Conservation (phyloP, 768 basidiomycete species). For the Suillus plorans region DNA sequence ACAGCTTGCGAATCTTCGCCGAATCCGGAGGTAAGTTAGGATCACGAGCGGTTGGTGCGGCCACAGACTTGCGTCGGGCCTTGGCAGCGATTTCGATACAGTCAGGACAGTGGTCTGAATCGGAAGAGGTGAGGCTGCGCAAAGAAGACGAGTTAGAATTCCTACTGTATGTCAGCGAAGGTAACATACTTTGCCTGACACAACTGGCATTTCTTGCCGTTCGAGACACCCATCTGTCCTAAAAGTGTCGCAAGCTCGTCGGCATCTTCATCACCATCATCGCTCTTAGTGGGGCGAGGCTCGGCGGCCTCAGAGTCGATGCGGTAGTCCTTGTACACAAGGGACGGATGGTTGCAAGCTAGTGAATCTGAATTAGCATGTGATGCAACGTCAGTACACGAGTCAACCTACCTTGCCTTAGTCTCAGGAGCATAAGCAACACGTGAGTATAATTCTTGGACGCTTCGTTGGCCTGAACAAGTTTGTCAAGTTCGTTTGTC, state of each 20-base stretch:
- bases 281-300: constrained; percentile 51
- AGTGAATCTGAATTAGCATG: constrained; percentile 2
- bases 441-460: constrained; percentile 68
- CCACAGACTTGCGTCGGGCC: constrained; percentile 40
- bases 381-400: neutral
- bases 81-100: constrained; percentile 57
- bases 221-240: constrained; percentile 61
- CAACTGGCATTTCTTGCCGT: constrained; percentile 68
- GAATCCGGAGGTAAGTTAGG: constrained; percentile 60
- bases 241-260: constrained; percentile 80
- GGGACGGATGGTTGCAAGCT: constrained; percentile 90
- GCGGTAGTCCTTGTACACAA: constrained; percentile 76
- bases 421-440: constrained; percentile 68
- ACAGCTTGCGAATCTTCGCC: constrained; percentile 83
- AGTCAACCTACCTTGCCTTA: constrained; percentile 75
- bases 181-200: constrained; percentile 68
- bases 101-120: constrained; percentile 50
- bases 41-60: constrained; percentile 21
- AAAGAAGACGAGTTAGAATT: constrained; percentile 1
- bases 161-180: neutral
- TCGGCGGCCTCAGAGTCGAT: constrained; percentile 77
- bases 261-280: constrained; percentile 54
- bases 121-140: constrained; percentile 8
- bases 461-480: constrained; percentile 51
- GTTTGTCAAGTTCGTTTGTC: constrained; percentile 63